A percentile compares a stretch with the other conserved stretches of the same genome.
These are phyloP conservation scores for Xerocomus nothofagi DNA, from an alignment of 1,284 basidiomycete species.

Conservation along the genomic window DNA sequence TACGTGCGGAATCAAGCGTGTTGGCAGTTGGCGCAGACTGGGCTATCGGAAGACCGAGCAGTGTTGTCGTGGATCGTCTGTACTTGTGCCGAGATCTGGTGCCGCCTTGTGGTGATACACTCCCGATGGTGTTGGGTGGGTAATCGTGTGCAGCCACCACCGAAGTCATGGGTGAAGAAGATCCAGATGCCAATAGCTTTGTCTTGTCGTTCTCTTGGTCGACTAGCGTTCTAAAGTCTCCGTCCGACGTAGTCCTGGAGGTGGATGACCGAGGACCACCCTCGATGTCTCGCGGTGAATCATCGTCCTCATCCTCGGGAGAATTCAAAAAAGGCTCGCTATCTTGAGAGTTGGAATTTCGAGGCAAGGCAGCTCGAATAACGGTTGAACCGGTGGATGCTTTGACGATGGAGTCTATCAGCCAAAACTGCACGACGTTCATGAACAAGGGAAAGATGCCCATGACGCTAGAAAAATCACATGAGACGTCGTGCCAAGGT, in stretches of 20 bases:
- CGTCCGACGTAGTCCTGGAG: constrained; percentile 36
- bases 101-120: constrained; percentile 35
- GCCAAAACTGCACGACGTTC: constrained; percentile 90
- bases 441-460: constrained; percentile 91
- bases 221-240: constrained; percentile 31
- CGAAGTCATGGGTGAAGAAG: constrained; percentile 34
- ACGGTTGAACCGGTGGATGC: constrained; percentile 47
- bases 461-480: constrained; percentile 63
- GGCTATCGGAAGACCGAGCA: constrained; percentile 38
- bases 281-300: constrained; percentile 46
- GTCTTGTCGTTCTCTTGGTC: constrained; percentile 34
- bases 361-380: constrained; percentile 40
- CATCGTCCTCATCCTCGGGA: constrained; percentile 56
- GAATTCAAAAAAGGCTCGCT: constrained; percentile 58
- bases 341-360: constrained; percentile 43
- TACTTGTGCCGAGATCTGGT: constrained; percentile 36
- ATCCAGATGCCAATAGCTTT: constrained; percentile 31
- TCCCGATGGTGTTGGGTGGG: constrained; percentile 53
- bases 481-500: constrained; percentile 6
- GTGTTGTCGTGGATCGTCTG: constrained; percentile 45
- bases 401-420: constrained; percentile 86
- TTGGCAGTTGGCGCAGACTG: constrained; percentile 35
- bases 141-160: constrained; percentile 53
- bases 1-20: constrained; percentile 24
- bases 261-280: constrained; percentile 35